Evolutionary conservation across 2,329 filamentous ascomycete genomes (phyloP).

Genomic region (Alternaria arborescens): DNA sequence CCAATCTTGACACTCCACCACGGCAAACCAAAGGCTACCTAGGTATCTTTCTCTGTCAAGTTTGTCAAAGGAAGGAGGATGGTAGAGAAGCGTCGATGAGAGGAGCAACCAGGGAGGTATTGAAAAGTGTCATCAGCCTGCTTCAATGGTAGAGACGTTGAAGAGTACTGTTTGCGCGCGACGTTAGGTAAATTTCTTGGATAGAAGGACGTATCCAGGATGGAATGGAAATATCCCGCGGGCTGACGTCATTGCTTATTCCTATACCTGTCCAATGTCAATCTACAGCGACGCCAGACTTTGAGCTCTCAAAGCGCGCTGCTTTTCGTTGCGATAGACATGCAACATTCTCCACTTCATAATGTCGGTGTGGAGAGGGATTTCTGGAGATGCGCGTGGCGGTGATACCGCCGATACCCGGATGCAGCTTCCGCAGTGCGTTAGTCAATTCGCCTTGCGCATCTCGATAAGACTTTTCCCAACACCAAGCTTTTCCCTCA

Average conservation of each 20-base stretch:
- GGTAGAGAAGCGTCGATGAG: neutral
- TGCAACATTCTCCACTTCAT: neutral
- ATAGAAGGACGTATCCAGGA: neutral
- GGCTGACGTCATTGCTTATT: neutral
- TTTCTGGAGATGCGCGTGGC: neutral
- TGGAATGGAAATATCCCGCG: neutral
- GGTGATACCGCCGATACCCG: constrained; percentile 18
- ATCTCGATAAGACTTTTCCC: constrained; percentile 11
- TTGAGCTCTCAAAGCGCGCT: neutral
- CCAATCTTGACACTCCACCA: no score
- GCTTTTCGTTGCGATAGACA: neutral
- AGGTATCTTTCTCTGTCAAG: no score
- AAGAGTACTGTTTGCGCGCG: neutral
- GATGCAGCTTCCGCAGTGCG: constrained; percentile 7
- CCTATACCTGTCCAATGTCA: no score
- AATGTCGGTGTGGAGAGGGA: constrained; percentile 8
- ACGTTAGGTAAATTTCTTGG: neutral
- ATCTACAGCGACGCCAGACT: neutral
- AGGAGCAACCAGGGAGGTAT: no score
- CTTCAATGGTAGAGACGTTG: neutral
- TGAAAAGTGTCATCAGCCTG: rapidly evolving
- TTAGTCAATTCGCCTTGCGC: neutral
- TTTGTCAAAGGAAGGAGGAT: neutral
- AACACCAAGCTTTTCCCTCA: constrained; percentile 1
- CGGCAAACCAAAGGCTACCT: no score